These are phyloP conservation scores for Zymoseptoria tritici DNA, from an alignment of 2,329 filamentous ascomycete species.

Conservation along the genomic window DNA sequence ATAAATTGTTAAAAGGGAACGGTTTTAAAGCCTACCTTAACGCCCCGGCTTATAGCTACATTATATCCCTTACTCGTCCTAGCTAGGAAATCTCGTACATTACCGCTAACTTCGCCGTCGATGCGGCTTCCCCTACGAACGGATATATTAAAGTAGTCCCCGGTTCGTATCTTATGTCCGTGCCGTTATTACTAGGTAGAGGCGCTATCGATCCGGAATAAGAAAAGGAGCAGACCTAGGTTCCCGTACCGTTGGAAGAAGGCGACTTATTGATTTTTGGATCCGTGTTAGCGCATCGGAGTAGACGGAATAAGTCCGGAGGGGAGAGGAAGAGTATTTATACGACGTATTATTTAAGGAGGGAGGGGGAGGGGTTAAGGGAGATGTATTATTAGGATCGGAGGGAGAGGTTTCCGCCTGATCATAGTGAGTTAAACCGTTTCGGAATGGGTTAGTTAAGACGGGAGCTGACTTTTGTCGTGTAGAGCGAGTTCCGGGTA, in stretches of 20 bases:
- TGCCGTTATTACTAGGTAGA: constrained; percentile 27
- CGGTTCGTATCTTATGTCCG: constrained; percentile 32
- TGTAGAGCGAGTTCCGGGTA: constrained; percentile 17
- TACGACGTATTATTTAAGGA: constrained; percentile 36
- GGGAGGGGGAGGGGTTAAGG: constrained; percentile 35
- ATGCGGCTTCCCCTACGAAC: constrained; percentile 31
- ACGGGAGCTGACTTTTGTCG: constrained; percentile 1
- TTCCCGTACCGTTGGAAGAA: constrained; percentile 28
- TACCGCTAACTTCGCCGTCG: constrained; percentile 35
- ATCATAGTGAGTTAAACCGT: constrained; percentile 25
- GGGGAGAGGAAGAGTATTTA: constrained; percentile 35
- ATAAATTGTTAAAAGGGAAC: constrained; percentile 36
- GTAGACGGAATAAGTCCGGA: constrained; percentile 30
- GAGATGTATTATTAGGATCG: constrained; percentile 38
- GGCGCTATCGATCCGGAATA: constrained; percentile 32
- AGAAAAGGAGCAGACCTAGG: constrained; percentile 31
- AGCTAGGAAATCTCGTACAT: constrained; percentile 34
- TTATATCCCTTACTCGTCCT: constrained; percentile 7
- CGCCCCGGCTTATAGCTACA: constrained; percentile 37
- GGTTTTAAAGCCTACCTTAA: constrained; percentile 37
- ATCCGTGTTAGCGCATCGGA: constrained; percentile 35
- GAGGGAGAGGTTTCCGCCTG: constrained; percentile 35
- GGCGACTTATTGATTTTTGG: constrained; percentile 36
- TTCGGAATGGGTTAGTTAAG: no score
- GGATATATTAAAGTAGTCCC: constrained; percentile 36